These are phyloP conservation scores for Scutellaria minor DNA, from an alignment of 257 asterid species.

Conservation along the genomic window DNA sequence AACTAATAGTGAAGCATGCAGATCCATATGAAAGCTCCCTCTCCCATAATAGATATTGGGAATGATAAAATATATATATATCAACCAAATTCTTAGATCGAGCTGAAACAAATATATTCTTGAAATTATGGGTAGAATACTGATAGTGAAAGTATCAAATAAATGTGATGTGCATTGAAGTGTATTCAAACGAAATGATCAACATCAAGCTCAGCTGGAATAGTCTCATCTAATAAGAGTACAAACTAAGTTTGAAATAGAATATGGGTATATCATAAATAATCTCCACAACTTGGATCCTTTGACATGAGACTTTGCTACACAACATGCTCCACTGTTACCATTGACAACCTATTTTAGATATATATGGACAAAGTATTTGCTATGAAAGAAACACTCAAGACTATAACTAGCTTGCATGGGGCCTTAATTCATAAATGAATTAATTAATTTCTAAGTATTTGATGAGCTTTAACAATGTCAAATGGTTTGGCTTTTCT, in stretches of 20 bases:
- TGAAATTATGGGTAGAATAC: not conserved
- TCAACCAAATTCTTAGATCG: too few species aligned
- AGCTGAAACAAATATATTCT: too few species aligned
- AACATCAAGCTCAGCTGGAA: constrained; percentile 45
- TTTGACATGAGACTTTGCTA: constrained; percentile 32
- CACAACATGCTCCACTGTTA: constrained; percentile 38
- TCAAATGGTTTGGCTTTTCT: not conserved
- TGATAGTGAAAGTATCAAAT: not conserved
- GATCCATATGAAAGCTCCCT: too few species aligned
- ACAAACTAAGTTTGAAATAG: constrained; percentile 7
- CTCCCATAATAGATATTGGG: too few species aligned
- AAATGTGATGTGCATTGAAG: constrained; percentile 21
- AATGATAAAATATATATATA: too few species aligned
- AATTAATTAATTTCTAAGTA: not conserved
- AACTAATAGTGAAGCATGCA: too few species aligned
- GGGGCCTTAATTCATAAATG: constrained; percentile 37
- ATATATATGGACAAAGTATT: constrained; percentile 31
- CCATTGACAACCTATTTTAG: constrained; percentile 24
- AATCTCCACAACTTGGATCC: constrained; percentile 29
- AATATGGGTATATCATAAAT: constrained; percentile 10
- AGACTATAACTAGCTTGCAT: constrained; percentile 35
- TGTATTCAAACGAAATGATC: constrained; percentile 35
- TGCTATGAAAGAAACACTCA: constrained; percentile 39
- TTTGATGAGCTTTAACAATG: not conserved
- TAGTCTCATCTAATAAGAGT: constrained; percentile 25